Percentiles rank a stretch among this genome's conserved stretches.
phyloP scores from a whole-genome alignment of 2,329 filamentous ascomycete species.

The Macrophomina tecta region DNA sequence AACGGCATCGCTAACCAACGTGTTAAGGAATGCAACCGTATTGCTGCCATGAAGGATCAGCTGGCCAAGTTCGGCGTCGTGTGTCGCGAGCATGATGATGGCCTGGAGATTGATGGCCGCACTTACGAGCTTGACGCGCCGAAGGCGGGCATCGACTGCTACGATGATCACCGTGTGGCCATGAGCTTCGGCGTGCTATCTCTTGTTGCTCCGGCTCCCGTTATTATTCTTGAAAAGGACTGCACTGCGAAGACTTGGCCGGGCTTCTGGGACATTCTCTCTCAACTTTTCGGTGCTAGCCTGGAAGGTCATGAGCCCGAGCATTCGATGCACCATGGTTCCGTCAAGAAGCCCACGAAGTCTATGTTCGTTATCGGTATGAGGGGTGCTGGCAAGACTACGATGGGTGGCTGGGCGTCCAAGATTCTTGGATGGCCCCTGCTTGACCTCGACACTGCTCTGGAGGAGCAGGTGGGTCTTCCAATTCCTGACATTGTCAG shows the following conservation, averaged over 20 bases:
- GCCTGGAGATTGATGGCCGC: constrained; percentile 75
- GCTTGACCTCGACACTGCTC: constrained; percentile 84
- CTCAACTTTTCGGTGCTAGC: constrained; percentile 75
- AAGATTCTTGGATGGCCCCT: constrained; percentile 76
- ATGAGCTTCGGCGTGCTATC: constrained; percentile 97
- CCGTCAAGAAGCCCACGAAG: constrained; percentile 47
- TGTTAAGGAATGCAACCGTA: constrained; percentile 98
- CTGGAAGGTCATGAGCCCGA: constrained; percentile 75
- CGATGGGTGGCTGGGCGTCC: constrained; percentile 84
- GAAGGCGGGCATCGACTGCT: constrained; percentile 79
- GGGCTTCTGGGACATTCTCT: constrained; percentile 94
- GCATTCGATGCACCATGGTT: constrained; percentile 46
- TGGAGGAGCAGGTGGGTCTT: constrained; percentile 75
- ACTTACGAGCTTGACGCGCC: constrained; percentile 58
- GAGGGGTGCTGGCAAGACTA: constrained; percentile 96
- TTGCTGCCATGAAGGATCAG: constrained; percentile 92
- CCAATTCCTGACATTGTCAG: constrained; percentile 87
- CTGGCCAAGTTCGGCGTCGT: constrained; percentile 90
- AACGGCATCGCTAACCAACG: constrained; percentile 96
- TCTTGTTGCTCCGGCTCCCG: constrained; percentile 70
- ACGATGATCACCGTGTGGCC: constrained; percentile 95
- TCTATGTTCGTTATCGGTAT: constrained; percentile 97
- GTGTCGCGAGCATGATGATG: constrained; percentile 89
- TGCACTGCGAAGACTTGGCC: constrained; percentile 99
- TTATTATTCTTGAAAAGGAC: constrained; percentile 84